Base-by-base conservation (phyloP, 2,329 filamentous ascomycete species). In the Colletotrichum viniferum region DNA sequence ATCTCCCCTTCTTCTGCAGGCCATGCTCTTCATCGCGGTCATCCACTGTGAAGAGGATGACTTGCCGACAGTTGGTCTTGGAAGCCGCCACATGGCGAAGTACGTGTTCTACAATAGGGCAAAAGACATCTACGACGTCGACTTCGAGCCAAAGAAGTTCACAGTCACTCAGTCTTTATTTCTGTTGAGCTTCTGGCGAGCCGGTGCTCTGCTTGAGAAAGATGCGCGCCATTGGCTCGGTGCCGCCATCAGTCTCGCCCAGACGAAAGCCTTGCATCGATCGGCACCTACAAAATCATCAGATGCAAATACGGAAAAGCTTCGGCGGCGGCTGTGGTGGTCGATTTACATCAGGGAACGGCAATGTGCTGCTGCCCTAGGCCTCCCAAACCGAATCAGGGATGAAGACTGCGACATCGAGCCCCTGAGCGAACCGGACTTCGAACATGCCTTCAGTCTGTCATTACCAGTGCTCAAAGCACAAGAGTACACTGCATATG, bases 241-340 rank as follows among this genome's bases (percentile, higher is more conserved):
- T 0, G 86, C 87, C 10, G 88, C 88, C 0, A 89, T 89, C 32
- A 87, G 85, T 18, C 80, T 90, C 12, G 88, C 89, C 0, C 87
- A 90, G 78, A 88, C 88, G 3, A 84, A 85, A 65, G 87, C 85
- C 1, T 79, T 88, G 9, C 87, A 88, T 76, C 82, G 86, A 2
- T 69, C 74, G 13, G 21, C 30, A 2, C 38, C 26, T 34, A 81
- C 68, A 13, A 21, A 61, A 5, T 21, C 60, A 77, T 6, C 77
- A 79, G 43, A 56, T 16, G 73, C 78, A 5, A 79, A 79, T n/a
- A 76, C 81, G 3, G 81, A 81, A 16, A 81, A 81, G 76, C 76
- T 89, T 24, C 84, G 86, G 77, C 85, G 87, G 67, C 80, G 88
- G 4, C 85, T 90, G 8, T 90, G 88, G 88, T 90, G 88, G 88